These are phyloP conservation scores for Epichloe amarillans DNA, from an alignment of 2,329 filamentous ascomycete genomes.

Conservation along the genomic window DNA sequence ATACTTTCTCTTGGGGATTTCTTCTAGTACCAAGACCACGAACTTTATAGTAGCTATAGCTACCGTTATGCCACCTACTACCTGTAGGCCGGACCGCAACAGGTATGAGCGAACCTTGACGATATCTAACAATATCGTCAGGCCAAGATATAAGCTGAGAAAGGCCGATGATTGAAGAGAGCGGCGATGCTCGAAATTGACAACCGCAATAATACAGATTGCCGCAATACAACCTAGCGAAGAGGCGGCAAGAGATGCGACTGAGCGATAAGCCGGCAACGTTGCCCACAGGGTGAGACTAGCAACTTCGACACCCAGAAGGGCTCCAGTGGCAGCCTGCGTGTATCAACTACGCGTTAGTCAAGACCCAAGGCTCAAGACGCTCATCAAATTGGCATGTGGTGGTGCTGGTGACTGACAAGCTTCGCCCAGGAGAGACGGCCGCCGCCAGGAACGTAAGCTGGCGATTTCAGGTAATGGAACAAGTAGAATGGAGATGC, in stretches of 20 bases:
- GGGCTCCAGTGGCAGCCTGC: slow-evolving; percentile 11
- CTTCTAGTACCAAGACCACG: slow-evolving; percentile 22
- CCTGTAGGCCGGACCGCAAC: neutral
- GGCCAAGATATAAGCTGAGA: slow-evolving; percentile 24
- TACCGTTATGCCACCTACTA: slow-evolving; percentile 13
- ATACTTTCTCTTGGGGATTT: slow-evolving; percentile 10
- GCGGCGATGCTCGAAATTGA: slow-evolving; percentile 20
- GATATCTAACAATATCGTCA: slow-evolving; percentile 26
- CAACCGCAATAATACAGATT: slow-evolving; percentile 13
- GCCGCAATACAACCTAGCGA: slow-evolving; percentile 15
- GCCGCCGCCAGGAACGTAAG: neutral
- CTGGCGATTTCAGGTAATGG: slow-evolving; percentile 4
- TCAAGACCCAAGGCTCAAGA: too few relatives aligned
- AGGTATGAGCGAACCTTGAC: slow-evolving; percentile 20
- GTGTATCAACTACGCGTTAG: neutral
- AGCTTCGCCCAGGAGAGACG: slow-evolving; percentile 10
- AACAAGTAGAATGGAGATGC: slow-evolving; percentile 4
- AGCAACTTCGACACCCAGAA: slow-evolving; percentile 16
- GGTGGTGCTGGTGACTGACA: slow-evolving; percentile 2
- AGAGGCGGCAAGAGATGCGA: slow-evolving; percentile 13
- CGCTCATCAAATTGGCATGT: neutral
- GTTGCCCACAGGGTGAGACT: slow-evolving; percentile 12
- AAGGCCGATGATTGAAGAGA: slow-evolving; percentile 26
- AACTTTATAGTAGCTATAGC: slow-evolving; percentile 18
- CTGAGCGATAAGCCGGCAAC: slow-evolving; percentile 8